Conservation (phyloP, 495 filamentous ascomycete species). For the Penicillium canescens region DNA sequence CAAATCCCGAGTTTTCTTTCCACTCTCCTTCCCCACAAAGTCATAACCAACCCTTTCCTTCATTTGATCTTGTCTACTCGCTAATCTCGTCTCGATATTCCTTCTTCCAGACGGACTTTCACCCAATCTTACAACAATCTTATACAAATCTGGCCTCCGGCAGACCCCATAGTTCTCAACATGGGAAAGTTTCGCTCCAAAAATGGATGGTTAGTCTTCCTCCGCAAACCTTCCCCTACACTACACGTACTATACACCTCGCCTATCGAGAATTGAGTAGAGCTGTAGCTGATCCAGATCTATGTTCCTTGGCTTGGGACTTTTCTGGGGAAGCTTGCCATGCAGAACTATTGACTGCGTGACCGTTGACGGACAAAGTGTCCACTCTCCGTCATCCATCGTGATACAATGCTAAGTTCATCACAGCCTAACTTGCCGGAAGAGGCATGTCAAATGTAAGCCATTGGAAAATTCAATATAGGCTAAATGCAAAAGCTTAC, state of each 20-base stretch:
- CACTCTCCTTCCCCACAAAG: neutral
- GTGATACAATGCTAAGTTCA: constrained; percentile 1
- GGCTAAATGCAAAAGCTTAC: constrained; percentile 2
- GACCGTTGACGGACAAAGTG: constrained; percentile 1
- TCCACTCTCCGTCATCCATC: neutral
- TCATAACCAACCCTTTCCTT: neutral
- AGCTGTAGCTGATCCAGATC: neutral
- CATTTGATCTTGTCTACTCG: constrained; percentile 1
- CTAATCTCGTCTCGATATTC: constrained; percentile 9
- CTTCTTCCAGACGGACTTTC: constrained; percentile 1
- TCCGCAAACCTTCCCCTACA: neutral
- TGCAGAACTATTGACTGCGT: constrained; percentile 1
- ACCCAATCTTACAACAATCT: neutral
- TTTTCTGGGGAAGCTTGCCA: neutral
- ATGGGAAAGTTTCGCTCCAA: constrained; percentile 15
- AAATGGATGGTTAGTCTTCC: constrained; percentile 11
- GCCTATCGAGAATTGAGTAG: constrained; percentile 1
- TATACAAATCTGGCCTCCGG: neutral
- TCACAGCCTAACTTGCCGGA: constrained; percentile 11
- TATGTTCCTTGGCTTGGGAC: neutral
- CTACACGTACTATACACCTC: constrained; percentile 1
- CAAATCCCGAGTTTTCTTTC: constrained; percentile 5
- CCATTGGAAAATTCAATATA: constrained; percentile 3
- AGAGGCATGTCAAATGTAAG: constrained; percentile 13
- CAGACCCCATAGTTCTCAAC: neutral